Conservation (phyloP, 176 grass and related monocot genomes). For the Phragmites australis region DNA sequence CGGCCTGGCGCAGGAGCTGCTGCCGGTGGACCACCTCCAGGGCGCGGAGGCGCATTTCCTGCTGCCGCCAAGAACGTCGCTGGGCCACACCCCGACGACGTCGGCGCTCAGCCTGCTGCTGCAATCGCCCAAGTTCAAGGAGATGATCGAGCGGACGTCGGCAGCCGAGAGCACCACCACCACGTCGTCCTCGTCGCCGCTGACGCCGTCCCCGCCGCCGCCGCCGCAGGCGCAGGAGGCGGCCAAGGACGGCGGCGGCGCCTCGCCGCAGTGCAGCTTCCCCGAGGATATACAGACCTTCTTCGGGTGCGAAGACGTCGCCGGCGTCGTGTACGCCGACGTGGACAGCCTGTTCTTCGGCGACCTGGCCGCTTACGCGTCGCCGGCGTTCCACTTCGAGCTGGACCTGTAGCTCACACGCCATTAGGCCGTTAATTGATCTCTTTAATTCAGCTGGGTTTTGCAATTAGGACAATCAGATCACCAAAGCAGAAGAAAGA, state of each 20-base stretch:
- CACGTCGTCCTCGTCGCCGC: conserved; percentile 38
- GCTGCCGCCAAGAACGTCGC: conserved; percentile 12
- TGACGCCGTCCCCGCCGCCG: conserved; percentile 34
- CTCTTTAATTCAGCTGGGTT: conserved; percentile 9
- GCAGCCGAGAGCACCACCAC: conserved; percentile 42
- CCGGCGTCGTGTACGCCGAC: conserved; percentile 28
- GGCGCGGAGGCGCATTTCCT: conserved; percentile 19
- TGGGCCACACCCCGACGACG: conserved; percentile 28
- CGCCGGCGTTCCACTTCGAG: conserved; percentile 69
- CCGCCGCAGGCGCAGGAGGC: neutral
- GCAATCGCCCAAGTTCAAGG: conserved; percentile 73
- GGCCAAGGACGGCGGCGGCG: conserved; percentile 15
- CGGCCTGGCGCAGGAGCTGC: conserved; percentile 28
- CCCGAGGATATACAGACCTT: conserved; percentile 88
- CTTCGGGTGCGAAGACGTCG: conserved; percentile 67
- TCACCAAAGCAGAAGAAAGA: neutral
- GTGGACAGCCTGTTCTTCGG: conserved; percentile 74
- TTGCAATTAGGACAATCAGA: conserved; percentile 48
- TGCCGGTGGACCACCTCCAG: conserved; percentile 11
- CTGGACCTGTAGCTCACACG: conserved; percentile 43
- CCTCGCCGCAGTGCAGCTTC: conserved; percentile 62
- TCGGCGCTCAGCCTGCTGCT: conserved; percentile 57
- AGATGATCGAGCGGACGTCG: conserved; percentile 66
- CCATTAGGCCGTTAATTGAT: conserved; percentile 3
- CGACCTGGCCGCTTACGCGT: conserved; percentile 60